Conservation (phyloP, 208 protist genomes). For the Trypanosoma boissoni region DNA sequence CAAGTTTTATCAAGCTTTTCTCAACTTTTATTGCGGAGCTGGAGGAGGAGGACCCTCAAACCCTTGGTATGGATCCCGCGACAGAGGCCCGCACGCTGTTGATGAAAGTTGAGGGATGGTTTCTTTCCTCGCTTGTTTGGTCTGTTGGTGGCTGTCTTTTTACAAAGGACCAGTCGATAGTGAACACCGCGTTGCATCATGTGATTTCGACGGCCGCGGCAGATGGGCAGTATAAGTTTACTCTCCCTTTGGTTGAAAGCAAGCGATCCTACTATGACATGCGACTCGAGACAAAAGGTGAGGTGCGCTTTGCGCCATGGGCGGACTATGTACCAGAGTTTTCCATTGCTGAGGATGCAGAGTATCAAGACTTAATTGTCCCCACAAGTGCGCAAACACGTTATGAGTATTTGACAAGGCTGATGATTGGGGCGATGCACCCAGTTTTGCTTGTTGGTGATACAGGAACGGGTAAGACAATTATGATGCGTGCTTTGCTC, state of each 20-base stretch:
- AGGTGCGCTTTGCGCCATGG: conserved; percentile 82
- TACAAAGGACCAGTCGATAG: conserved; percentile 61
- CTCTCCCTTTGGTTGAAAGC: conserved; percentile 66
- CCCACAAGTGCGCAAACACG: conserved; percentile 92
- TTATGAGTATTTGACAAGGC: conserved; percentile 87
- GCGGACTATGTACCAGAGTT: conserved; percentile 79
- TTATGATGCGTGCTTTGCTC: conserved; percentile 92
- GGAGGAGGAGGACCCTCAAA: conserved; percentile 33
- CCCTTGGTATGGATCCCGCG: conserved; percentile 7
- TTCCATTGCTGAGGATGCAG: conserved; percentile 66
- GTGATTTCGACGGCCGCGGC: conserved; percentile 31
- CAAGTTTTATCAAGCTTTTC: conserved; percentile 84
- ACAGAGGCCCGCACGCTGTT: conserved; percentile 45
- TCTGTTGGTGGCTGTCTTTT: conserved; percentile 90
- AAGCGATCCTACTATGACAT: conserved; percentile 87
- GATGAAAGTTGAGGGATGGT: conserved; percentile 88
- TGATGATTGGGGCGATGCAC: conserved; percentile 80
- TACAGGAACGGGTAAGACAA: conserved; percentile 96
- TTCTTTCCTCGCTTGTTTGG: conserved; percentile 94
- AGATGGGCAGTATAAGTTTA: conserved; percentile 58
- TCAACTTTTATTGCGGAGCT: conserved; percentile 46
- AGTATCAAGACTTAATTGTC: conserved; percentile 95
- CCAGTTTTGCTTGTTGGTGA: conserved; percentile 91
- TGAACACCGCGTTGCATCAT: conserved; percentile 82
- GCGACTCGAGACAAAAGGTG: conserved; percentile 53